Evolutionary conservation across 1,139 yeast species (phyloP).

Genomic region (Sugiyamaella grinbergsii): DNA sequence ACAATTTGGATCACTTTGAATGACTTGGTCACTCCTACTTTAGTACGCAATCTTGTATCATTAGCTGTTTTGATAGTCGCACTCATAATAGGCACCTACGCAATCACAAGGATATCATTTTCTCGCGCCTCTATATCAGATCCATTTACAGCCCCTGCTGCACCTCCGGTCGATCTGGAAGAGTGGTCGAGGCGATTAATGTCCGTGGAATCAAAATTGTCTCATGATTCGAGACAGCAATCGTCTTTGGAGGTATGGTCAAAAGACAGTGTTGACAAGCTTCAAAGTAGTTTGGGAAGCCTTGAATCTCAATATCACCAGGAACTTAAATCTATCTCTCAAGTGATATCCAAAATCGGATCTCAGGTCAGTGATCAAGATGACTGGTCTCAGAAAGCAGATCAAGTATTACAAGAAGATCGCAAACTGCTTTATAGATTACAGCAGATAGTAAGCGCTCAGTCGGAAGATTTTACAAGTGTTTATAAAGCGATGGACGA

Average conservation of each 20-base stretch:
- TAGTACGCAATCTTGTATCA: neutral
- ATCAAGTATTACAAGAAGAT: conserved; percentile 15
- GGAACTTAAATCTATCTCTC: conserved; percentile 19
- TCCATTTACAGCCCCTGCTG: conserved; percentile 21
- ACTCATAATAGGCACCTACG: neutral
- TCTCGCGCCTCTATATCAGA: conserved; percentile 8
- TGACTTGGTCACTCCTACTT: conserved; percentile 2
- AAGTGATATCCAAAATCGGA: conserved; percentile 14
- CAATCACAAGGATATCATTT: neutral
- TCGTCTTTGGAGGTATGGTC: conserved; percentile 23
- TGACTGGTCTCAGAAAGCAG: conserved; percentile 22
- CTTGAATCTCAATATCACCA: conserved; percentile 23
- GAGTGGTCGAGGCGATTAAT: conserved; percentile 26
- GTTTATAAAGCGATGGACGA: conserved; percentile 20
- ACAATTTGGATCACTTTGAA: conserved; percentile 13
- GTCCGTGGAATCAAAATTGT: conserved; percentile 27
- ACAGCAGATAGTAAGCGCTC: conserved; percentile 16
- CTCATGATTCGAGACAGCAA: conserved; percentile 11
- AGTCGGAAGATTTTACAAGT: conserved; percentile 20
- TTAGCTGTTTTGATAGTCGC: neutral
- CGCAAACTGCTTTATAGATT: conserved; percentile 10
- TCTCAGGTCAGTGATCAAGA: conserved; percentile 15
- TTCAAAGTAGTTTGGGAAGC: conserved; percentile 16
- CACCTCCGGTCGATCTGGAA: conserved; percentile 27
- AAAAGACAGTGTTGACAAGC: conserved; percentile 20